phyloP scores from a whole-genome alignment of 305 asterid genomes.

The Stenogyne calaminthoides region DNA sequence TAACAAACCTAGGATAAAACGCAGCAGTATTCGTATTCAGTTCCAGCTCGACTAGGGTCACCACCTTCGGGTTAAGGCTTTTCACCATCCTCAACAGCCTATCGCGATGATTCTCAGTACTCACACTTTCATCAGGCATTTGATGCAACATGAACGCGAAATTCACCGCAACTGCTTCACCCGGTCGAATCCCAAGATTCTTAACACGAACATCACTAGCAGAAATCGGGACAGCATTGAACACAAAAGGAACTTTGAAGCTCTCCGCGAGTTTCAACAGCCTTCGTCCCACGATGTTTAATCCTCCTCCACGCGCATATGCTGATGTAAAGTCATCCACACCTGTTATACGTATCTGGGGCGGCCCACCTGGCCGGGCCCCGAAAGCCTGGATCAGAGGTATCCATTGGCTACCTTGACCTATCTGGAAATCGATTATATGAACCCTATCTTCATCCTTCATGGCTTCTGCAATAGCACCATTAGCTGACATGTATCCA shows the following conservation, averaged over 20 bases:
- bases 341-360: conserved; percentile 81
- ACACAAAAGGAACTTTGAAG: conserved; percentile 76
- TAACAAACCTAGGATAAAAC: conserved; percentile 74
- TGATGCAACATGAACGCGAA: conserved; percentile 78
- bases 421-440: conserved; percentile 79
- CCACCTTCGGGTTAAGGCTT: conserved; percentile 70
- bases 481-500: conserved; percentile 91
- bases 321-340: conserved; percentile 68
- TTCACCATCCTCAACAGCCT: conserved; percentile 66
- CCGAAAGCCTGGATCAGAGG: conserved; percentile 83
- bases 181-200: conserved; percentile 48
- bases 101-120: conserved; percentile 75
- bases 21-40: conserved; percentile 86
- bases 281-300: conserved; percentile 65
- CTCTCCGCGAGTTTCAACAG: conserved; percentile 66
- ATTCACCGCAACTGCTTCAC: conserved; percentile 83
- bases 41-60: conserved; percentile 87
- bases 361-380: conserved; percentile 86
- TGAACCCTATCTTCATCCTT: conserved; percentile 71
- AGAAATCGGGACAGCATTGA: conserved; percentile 51
- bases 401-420: conserved; percentile 91
- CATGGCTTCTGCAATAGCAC: conserved; percentile 95
- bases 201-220: conserved; percentile 39
- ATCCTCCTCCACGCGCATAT: conserved; percentile 81
- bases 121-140: conserved; percentile 85